Evolutionary conservation across 495 filamentous ascomycete species (phyloP).

Genomic region (Trichoderma gamsii): DNA sequence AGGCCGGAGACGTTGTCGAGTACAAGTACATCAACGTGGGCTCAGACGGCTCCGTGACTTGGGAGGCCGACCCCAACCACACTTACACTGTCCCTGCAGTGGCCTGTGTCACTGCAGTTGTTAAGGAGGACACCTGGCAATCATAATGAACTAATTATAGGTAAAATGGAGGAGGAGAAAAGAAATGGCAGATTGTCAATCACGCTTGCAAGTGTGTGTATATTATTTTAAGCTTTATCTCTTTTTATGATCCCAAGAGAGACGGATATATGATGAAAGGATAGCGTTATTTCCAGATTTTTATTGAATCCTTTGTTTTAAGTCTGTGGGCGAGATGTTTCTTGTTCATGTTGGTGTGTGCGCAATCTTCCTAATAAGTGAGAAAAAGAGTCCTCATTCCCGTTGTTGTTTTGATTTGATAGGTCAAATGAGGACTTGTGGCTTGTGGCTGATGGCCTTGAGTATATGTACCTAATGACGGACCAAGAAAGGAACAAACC

Average conservation of each 20-base stretch:
- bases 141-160: constrained; percentile 10
- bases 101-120: constrained; percentile 38
- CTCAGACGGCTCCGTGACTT: constrained; percentile 47
- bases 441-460: too few relatives aligned
- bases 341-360: too few relatives aligned
- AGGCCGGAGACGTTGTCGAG: constrained; percentile 48
- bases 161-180: background rate
- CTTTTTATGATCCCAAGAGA: too few relatives aligned
- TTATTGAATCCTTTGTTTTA: too few relatives aligned
- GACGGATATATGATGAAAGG: too few relatives aligned
- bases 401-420: too few relatives aligned
- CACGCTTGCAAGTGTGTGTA: constrained; percentile 2
- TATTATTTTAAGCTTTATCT: background rate
- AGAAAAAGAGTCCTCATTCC: too few relatives aligned
- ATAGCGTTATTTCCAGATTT: too few relatives aligned
- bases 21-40: constrained; percentile 65
- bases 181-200: too few relatives aligned
- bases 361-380: too few relatives aligned
- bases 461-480: background rate
- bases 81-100: constrained; percentile 47
- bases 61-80: constrained; percentile 63
- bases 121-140: constrained; percentile 37
- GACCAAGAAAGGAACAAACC: background rate
- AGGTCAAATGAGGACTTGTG: too few relatives aligned
- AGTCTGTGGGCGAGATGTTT: too few relatives aligned